Base-by-base conservation (phyloP, 257 asterid species). In the Mentha longifolia region DNA sequence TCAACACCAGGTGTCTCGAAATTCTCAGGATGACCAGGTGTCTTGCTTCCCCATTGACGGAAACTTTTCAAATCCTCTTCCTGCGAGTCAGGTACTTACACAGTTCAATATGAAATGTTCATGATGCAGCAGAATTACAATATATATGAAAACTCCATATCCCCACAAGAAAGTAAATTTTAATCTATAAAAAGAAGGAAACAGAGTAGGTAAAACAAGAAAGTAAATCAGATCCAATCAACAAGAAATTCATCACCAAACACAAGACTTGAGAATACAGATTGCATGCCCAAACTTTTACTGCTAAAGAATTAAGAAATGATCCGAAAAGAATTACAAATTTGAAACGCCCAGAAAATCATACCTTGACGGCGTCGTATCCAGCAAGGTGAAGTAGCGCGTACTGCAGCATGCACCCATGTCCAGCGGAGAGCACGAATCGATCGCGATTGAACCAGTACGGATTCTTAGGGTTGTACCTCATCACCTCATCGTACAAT, bases 351-450 rank as follows among this genome's bases (percentile, higher is more conserved):
- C 61, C 83, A 93, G 78, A 90, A 64, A 14, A 90, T 70, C 87
- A 92, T 28, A 91, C 97, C 95, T 79, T 81, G 59, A 88, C 92
- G 61, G 95, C 74, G 59, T 91, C 97, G 70, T 85, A 91, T 63
- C 97, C 97, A 25, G 97, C 95, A 10, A 91, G 85, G 71, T 91
- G 97, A 78, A 91, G 96, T 69, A 91, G 87, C 22, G 97, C 97
- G 76, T 91, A 91, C 84, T 89, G 97, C 2, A 91, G 89, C 97
- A 91, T 91, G 72, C 96, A 91, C 2, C 97, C 99, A 64, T 94
- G 99, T 3, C 99, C 99, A 61, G 99, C 99, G 47, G 99, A 94
- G 56, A 94, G 89, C 50, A 94, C 96, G 37, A 94, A 94, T 30
- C 99, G 85, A 60, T 94, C 99, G 7, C 99, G 86, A 59, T 91